Base-by-base conservation (phyloP, 176 grass and related monocot species). In the Rhynchospora tenuis region DNA sequence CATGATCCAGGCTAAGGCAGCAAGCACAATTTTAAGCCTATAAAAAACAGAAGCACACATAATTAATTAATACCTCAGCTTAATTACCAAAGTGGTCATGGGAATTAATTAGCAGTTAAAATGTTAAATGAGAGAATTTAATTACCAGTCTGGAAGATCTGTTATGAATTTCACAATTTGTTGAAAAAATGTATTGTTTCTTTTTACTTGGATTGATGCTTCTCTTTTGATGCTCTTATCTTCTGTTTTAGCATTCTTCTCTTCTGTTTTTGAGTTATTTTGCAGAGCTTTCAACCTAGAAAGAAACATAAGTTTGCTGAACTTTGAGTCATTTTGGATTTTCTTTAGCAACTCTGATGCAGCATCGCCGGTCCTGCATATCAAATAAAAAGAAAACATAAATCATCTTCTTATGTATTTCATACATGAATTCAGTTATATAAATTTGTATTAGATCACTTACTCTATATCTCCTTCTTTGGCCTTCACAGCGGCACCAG, bases 391-490 rank as follows among this genome's bases (percentile, higher is more conserved):
- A 56, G 50, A 9, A 2, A 38, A 76, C 46, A 75, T 54, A 17
- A 76, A 55, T 50, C 13, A 16, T 55, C 24, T 29, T 55, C 0
- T 19, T 2, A 76, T 55, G 13, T 29, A 38, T 38, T 38, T 38
- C 33, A 38, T 38, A 75, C 72, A 26, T 76, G 73, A 76, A 28
- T 55, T 19, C 8, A 27, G 13, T 75, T 74, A 5, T 29, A 54
- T 2, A 76, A 76, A 6, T 29, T 17, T 56, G 23, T 31, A 19
- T 77, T 17, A 24, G 16, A 77, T 6, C 7, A 77, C 73, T 56
- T 77, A 77, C 73, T 77, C 73, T 9, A 77, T 77, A 55, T 77
- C 73, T 77, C 73, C 73, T 56, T 56, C 67, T 20, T 71, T 33
- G 22, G 24, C 50, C 15, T 77, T 17, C 3, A 9, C 8, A 7